Evolutionary conservation across 805 yeast genomes (phyloP), one percentile per base, ranked within the genome.

Genomic region (Pichia paraexigua): DNA sequence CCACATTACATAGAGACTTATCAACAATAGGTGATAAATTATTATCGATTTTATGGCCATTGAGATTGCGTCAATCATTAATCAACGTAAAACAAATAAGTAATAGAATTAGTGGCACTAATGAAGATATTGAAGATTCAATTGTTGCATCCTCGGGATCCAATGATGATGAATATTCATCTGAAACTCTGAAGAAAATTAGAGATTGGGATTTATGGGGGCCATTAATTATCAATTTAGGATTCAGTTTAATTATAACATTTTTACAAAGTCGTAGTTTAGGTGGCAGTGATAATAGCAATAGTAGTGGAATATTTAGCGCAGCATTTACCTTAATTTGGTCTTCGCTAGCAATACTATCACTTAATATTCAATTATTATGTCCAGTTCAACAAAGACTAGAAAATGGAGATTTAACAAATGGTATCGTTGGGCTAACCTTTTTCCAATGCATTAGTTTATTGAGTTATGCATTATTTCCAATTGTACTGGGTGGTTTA

Each of bases 151-250:
- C 58, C 17, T 43, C 57, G 1, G 60, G 53, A 43, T 42, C 44
- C 3, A 51, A 51, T 18, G 51, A 52, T 11, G 68, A 62, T 25
- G 72, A 68, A 35, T 69, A 67, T 22, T 66, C 72, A 2, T 56
- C 60, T 40, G 71, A 67, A 18, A 54, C 70, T 4, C 62, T 68
- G 27, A 59, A 60, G 20, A 65, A 67, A 49, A 71, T 71, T 13
- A 55, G 78, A 48, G 83, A 79, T 50, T 79, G 84, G 84, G 84
- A 79, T 62, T 64, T 79, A 47, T 79, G 83, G 84, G 84, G 84
- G 1, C 84, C 84, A 2, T 62, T 79, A 43, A 71, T 79, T 21
- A 76, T 79, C 51, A 75, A 78, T 15, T 67, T 79, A 45, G 63
- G 68, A 13, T 78, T 74, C 56, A 69, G 79, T 21, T 73, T 78